Evolutionary conservation across 1,284 basidiomycete species (phyloP).

Genomic region (Pterula multifida): DNA sequence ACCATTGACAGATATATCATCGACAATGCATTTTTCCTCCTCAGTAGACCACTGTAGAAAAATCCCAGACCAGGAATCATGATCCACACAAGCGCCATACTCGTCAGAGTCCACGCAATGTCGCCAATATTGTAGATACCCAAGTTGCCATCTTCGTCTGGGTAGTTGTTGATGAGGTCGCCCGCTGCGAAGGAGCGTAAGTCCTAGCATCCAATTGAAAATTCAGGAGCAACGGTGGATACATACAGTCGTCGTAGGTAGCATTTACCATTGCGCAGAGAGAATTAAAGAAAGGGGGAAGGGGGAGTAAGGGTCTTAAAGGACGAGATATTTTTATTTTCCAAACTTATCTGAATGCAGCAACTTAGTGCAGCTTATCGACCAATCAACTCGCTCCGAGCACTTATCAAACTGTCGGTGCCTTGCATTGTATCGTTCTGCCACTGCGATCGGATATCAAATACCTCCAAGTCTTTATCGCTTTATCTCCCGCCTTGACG

Average conservation of each 20-base stretch:
- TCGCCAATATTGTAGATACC: conserved; percentile 62
- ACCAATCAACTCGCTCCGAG: not conserved
- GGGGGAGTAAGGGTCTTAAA: not conserved
- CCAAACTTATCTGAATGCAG: not conserved
- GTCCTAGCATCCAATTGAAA: conserved; percentile 6
- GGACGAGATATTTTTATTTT: not conserved
- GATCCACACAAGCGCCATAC: conserved; percentile 74
- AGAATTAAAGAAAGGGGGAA: not conserved
- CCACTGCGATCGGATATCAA: no score
- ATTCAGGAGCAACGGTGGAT: not conserved
- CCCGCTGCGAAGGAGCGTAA: conserved; percentile 27
- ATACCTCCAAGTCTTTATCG: no score
- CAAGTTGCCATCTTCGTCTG: conserved; percentile 19
- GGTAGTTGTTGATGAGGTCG: conserved; percentile 26
- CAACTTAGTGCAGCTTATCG: not conserved
- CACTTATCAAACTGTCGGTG: not conserved
- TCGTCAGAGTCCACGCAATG: conserved; percentile 66
- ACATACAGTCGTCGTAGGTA: conserved; percentile 37
- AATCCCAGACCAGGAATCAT: conserved; percentile 89
- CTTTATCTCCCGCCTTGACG: no score
- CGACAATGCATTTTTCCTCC: conserved; percentile 85
- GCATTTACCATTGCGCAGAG: conserved; percentile 33
- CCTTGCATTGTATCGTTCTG: no score
- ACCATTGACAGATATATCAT: conserved; percentile 86
- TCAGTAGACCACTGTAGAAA: conserved; percentile 10